These are phyloP conservation scores for Xanthoceras sorbifolium DNA, from an alignment of 345 rosid genomes.

Conservation along the genomic window DNA sequence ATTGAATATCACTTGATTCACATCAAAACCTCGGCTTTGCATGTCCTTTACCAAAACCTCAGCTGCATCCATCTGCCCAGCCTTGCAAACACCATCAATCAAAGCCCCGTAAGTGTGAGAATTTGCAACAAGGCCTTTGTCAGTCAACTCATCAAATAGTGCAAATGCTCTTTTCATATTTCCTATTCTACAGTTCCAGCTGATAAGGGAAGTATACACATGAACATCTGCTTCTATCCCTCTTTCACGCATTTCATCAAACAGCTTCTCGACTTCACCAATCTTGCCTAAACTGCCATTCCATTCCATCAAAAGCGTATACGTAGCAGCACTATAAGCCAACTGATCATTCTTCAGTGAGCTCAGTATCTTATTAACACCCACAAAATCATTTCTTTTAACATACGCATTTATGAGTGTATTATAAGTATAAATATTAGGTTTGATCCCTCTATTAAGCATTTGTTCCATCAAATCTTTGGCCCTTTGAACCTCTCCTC, in stretches of 20 bases:
- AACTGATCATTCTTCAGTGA: slow-evolving; percentile 61
- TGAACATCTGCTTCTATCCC: slow-evolving; percentile 51
- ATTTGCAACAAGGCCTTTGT: slow-evolving; percentile 62
- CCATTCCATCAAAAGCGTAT: slow-evolving; percentile 56
- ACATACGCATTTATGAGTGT: slow-evolving; percentile 61
- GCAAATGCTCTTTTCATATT: slow-evolving; percentile 59
- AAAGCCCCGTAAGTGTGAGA: slow-evolving; percentile 69
- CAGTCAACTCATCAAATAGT: slow-evolving; percentile 75
- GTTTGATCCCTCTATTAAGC: slow-evolving; percentile 51
- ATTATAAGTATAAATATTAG: slow-evolving; percentile 70
- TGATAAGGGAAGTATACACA: slow-evolving; percentile 64
- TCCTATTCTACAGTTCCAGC: slow-evolving; percentile 56
- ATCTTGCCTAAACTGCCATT: slow-evolving; percentile 39
- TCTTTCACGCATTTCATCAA: slow-evolving; percentile 72
- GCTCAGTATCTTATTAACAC: slow-evolving; percentile 53
- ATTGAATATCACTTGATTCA: slow-evolving; percentile 63
- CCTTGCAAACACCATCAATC: slow-evolving; percentile 77
- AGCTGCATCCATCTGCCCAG: slow-evolving; percentile 77
- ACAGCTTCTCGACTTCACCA: slow-evolving; percentile 61
- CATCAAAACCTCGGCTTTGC: slow-evolving; percentile 58
- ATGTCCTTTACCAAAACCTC: slow-evolving; percentile 64
- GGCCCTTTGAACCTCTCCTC: slow-evolving; percentile 56
- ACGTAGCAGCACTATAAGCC: slow-evolving; percentile 58
- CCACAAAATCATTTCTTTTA: slow-evolving; percentile 48
- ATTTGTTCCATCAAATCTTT: slow-evolving; percentile 51